Conservation (phyloP, 495 filamentous ascomycete genomes). For the Aspergillus ellipticus region DNA sequence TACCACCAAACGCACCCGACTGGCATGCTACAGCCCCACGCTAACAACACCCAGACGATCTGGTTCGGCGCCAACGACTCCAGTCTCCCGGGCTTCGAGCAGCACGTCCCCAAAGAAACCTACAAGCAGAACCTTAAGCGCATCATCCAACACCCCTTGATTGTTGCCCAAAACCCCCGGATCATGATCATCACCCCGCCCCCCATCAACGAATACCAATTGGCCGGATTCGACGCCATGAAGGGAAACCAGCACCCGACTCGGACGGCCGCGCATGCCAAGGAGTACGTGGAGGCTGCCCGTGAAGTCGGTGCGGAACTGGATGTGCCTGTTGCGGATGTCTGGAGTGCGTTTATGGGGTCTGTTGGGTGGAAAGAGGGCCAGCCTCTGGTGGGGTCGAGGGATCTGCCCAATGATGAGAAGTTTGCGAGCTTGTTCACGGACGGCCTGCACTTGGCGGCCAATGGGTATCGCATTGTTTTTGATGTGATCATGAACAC, state of each 20-base stretch:
- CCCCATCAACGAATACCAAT: conserved; percentile 73
- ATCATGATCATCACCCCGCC: conserved; percentile 77
- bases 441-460: conserved; percentile 66
- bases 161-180: conserved; percentile 64
- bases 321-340: conserved; percentile 64
- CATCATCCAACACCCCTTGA: conserved; percentile 65
- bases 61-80: conserved; percentile 91
- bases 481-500: conserved; percentile 52
- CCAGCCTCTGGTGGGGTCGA: conserved; percentile 50
- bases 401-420: conserved; percentile 44
- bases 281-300: conserved; percentile 66
- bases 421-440: conserved; percentile 49
- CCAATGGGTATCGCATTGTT: conserved; percentile 56
- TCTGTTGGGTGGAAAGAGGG: conserved; percentile 59
- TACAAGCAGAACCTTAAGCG: conserved; percentile 67
- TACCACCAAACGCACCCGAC: not conserved
- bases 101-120: conserved; percentile 69
- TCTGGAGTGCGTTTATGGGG: conserved; percentile 70
- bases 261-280: conserved; percentile 60
- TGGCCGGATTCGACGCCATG: conserved; percentile 49
- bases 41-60: conserved; percentile 50
- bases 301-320: conserved; percentile 61
- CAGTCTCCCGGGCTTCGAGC: conserved; percentile 54
- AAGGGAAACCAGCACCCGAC: conserved; percentile 47
- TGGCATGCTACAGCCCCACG: not conserved